Percentiles rank a stretch among this genome's conserved stretches.
These are phyloP conservation scores for Aspergillus hancockii DNA, from an alignment of 495 filamentous ascomycete genomes.

Conservation along the genomic window DNA sequence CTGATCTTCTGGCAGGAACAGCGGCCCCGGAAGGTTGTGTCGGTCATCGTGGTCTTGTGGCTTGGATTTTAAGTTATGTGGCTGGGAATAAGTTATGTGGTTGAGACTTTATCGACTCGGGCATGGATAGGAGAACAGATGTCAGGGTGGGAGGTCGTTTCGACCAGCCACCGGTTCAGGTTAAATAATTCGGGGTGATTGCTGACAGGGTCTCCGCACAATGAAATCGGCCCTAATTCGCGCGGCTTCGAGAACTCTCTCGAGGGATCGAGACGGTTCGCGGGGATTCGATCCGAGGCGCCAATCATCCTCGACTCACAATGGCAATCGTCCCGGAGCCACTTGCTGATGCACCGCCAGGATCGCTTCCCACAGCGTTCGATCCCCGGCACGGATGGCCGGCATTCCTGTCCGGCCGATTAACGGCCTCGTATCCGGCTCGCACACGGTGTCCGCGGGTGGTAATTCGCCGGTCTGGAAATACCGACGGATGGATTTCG, in stretches of 20 bases:
- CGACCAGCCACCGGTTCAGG: no score
- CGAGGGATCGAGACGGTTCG: no score
- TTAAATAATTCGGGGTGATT: no score
- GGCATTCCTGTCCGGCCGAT: constrained; percentile 18
- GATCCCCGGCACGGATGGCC: constrained; percentile 17
- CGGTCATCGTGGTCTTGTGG: constrained; percentile 6
- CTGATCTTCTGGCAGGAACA: constrained; percentile 31
- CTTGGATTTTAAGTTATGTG: no score
- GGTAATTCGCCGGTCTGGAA: constrained; percentile 52
- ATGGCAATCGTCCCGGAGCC: neutral
- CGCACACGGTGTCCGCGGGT: constrained; percentile 38
- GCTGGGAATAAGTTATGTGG: no score
- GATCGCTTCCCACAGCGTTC: constrained; percentile 24
- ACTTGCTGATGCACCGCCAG: constrained; percentile 20
- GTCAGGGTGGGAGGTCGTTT: no score
- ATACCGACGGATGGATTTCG: constrained; percentile 42
- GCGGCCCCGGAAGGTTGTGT: constrained; percentile 20
- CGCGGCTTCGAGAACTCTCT: no score
- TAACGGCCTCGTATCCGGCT: constrained; percentile 37
- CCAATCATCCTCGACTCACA: neutral
- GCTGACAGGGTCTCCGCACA: no score
- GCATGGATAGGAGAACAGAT: no score
- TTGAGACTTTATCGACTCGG: no score
- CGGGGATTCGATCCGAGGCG: neutral
- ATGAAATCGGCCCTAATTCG: no score